A percentile compares a stretch with the other conserved stretches of the same genome.
Conservation (phyloP, 2,329 filamentous ascomycete species). For the Penicillium paneum region DNA sequence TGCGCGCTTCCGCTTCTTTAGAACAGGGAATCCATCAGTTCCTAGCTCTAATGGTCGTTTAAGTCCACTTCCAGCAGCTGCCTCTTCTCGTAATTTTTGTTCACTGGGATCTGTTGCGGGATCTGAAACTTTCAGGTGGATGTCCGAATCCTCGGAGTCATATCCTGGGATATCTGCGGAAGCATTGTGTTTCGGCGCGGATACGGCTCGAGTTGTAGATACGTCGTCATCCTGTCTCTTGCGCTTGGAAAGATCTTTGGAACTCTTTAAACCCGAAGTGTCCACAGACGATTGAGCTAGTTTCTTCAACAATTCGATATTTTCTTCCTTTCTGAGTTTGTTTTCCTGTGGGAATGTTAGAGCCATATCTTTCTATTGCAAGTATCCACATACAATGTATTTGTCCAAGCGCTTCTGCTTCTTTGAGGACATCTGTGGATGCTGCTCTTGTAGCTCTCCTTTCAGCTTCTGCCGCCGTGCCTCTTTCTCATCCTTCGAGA, state of each 20-base stretch:
- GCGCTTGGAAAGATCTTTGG: constrained; percentile 69
- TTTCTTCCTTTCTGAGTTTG: constrained; percentile 93
- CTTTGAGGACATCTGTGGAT: constrained; percentile 59
- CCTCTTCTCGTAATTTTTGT: constrained; percentile 51
- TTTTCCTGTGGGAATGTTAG: constrained; percentile 58
- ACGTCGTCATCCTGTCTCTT: constrained; percentile 58
- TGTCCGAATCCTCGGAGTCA: constrained; percentile 36
- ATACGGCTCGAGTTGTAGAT: constrained; percentile 7
- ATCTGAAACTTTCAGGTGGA: constrained; percentile 24
- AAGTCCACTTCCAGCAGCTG: constrained; percentile 65
- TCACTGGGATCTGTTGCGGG: constrained; percentile 17
- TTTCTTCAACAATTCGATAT: constrained; percentile 76
- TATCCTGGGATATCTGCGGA: constrained; percentile 34
- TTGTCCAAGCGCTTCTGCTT: constrained; percentile 68
- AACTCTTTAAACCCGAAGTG: constrained; percentile 75
- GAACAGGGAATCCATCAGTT: constrained; percentile 72
- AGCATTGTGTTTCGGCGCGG: constrained; percentile 20
- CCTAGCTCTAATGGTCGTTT: constrained; percentile 83
- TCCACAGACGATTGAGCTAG: constrained; percentile 76
- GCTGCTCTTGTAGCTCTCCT: constrained; percentile 53
- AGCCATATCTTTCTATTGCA: background rate
- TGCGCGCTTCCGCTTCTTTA: constrained; percentile 74
- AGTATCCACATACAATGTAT: constrained; percentile 54
- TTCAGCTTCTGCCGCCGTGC: constrained; percentile 52
- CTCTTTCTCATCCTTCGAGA: constrained; percentile 53